Evolutionary conservation across 2,329 filamentous ascomycete species (phyloP), one percentile per base, ranked within the genome.

Genomic region (Allantophomopsis lycopodina): DNA sequence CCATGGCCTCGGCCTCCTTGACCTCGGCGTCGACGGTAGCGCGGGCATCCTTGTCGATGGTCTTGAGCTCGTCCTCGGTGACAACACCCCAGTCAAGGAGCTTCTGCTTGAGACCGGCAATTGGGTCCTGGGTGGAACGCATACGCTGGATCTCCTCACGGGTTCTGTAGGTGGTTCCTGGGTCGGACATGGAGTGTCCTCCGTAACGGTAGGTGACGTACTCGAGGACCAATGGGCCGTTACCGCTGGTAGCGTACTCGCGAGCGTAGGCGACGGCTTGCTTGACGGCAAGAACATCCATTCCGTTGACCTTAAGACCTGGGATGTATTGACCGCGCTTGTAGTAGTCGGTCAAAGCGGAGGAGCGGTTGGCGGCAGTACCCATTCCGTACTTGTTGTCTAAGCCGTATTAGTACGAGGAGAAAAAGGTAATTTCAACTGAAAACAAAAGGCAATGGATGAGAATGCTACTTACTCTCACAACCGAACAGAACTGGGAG

Each of bases 311-410:
- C 77, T 98, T 98, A 55, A 98, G 78, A 69, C 91, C 91, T 42
- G 91, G 89, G 52, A 98, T 98, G 73, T 96, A 98, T 70, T 98
- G 91, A 51, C 91, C 91, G 68, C 91, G 89, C 81, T 96, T 96
- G 79, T 98, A 96, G 80, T 98, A 98, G 65, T 98, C 91, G 63
- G 91, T 96, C 60, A 95, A 69, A 55, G 91, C 91, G 44, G 91
- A 89, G 45, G 91, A 88, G 56, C 91, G 87, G 65, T 82, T 81
- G 51, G 91, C 89, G 45, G 91, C 83, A 48, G 91, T 98, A 68
- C 91, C 91, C 91, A 98, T 98, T 64, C 91, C 91, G 63, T 98
- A 98, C 69, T 98, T 98, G 83, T 98, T 98, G 78, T 98, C 88
- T 94, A 41, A 14, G 21, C 16, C 30, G 13, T 5, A 48, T 62